Conservation (phyloP, 139 green algal genomes). For the Tetradesmus obliquus region DNA sequence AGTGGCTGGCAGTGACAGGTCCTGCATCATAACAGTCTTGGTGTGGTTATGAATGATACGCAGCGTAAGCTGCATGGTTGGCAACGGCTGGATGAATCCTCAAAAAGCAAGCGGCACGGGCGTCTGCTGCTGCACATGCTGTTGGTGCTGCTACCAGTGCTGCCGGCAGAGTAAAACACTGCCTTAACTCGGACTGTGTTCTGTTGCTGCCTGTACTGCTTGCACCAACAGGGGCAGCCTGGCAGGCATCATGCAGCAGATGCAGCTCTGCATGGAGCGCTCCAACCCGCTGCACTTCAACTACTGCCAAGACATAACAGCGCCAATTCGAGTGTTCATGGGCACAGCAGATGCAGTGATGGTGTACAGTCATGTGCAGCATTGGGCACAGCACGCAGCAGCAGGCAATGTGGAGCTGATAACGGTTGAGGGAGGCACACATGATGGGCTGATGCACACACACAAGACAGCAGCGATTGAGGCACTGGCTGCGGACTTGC, state of each 20-base stretch:
- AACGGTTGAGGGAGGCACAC: not conserved
- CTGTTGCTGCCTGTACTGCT: not conserved
- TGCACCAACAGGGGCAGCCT: not conserved
- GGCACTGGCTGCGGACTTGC: not conserved
- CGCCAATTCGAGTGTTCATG: not conserved
- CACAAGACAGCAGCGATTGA: conserved; percentile 11
- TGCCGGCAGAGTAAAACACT: not conserved
- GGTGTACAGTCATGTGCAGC: not conserved
- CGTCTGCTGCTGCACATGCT: not conserved
- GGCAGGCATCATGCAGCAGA: conserved; percentile 40
- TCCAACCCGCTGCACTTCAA: not conserved
- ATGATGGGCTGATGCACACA: conserved; percentile 40
- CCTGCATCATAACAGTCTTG: no score
- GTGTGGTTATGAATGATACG: no score
- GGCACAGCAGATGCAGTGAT: conserved; percentile 28
- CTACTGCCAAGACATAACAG: not conserved
- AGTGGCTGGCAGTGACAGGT: not conserved
- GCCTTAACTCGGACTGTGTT: not conserved
- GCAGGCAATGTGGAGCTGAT: conserved; percentile 30
- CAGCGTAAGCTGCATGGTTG: no score
- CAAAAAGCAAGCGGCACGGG: no score
- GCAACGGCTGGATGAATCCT: no score
- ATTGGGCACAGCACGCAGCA: conserved; percentile 12
- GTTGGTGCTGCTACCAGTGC: not conserved
- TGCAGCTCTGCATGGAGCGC: conserved; percentile 35